phyloP scores from a whole-genome alignment of 2,329 filamentous ascomycete species.

The Trichoderma breve region DNA sequence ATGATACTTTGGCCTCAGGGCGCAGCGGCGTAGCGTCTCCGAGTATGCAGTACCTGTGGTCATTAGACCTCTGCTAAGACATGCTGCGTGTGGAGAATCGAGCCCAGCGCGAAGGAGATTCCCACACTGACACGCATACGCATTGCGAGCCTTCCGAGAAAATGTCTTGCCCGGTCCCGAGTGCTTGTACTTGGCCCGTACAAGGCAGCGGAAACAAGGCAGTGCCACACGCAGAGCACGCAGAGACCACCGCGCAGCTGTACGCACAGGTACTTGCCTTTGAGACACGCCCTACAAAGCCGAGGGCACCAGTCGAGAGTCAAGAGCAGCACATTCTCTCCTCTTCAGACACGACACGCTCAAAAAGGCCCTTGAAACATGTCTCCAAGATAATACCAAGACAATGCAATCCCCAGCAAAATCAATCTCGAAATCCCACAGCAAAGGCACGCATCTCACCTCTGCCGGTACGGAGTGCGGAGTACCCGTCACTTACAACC shows the following conservation, averaged over 20 bases:
- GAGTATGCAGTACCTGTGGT: not conserved
- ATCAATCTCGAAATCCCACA: not conserved
- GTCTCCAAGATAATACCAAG: not conserved
- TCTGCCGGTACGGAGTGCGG: not conserved
- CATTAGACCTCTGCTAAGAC: slow-evolving; percentile 10
- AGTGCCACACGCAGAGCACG: not conserved
- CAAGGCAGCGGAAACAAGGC: not conserved
- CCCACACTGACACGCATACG: slow-evolving; percentile 17
- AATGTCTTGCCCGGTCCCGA: not conserved
- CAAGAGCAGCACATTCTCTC: not conserved
- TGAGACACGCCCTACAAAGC: not conserved
- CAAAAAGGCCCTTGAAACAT: slow-evolving; percentile 1
- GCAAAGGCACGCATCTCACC: not conserved
- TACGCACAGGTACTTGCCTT: not conserved
- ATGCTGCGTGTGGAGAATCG: not conserved
- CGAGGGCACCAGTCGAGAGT: not conserved
- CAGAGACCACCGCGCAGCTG: not conserved
- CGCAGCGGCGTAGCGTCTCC: not conserved
- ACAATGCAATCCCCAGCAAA: not conserved
- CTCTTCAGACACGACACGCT: not conserved
- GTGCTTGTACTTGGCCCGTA: not conserved
- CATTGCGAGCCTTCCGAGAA: slow-evolving; percentile 11
- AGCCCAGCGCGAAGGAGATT: not conserved
- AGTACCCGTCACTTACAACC: slow-evolving; percentile 1
- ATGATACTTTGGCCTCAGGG: not conserved